Conservation (phyloP, 2,329 filamentous ascomycete genomes). For the Ampelomyces quisqualis region DNA sequence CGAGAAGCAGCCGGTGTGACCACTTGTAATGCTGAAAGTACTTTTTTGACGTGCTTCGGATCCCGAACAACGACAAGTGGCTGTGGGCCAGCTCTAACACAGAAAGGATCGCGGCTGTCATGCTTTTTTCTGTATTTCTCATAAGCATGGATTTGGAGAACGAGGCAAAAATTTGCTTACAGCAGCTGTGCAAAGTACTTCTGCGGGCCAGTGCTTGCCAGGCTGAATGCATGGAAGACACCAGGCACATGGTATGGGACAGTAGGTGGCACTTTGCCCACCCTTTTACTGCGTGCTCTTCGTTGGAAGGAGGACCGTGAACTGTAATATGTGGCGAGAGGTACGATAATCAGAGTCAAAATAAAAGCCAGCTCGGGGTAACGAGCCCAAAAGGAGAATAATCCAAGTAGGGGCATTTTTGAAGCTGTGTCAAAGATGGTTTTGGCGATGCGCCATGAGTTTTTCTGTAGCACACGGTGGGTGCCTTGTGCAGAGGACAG, state of each 20-base stretch:
- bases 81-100: constrained; percentile 19
- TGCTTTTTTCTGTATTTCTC: constrained; percentile 24
- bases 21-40: constrained; percentile 14
- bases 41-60: constrained; percentile 21
- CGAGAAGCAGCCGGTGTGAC: constrained; percentile 2
- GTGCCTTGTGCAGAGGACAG: too few species aligned
- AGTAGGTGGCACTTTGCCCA: constrained; percentile 20
- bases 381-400: too few species aligned
- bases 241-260: constrained; percentile 27
- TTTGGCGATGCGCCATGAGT: too few species aligned
- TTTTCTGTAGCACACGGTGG: too few species aligned
- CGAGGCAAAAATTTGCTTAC: constrained; percentile 14
- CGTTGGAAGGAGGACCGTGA: constrained; percentile 22
- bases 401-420: too few species aligned
- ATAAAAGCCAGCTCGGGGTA: constrained; percentile 17
- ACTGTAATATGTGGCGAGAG: constrained; percentile 27
- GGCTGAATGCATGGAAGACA: constrained; percentile 21
- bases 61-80: constrained; percentile 26
- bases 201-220: constrained; percentile 21
- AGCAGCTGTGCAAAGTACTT: constrained; percentile 29
- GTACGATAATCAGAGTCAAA: constrained; percentile 8
- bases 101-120: constrained; percentile 25
- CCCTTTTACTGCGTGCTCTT: constrained; percentile 11
- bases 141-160: not conserved
- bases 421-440: too few species aligned